Conservation (phyloP, 805 yeast genomes). For the Tetrapisispora taiwanensis region DNA sequence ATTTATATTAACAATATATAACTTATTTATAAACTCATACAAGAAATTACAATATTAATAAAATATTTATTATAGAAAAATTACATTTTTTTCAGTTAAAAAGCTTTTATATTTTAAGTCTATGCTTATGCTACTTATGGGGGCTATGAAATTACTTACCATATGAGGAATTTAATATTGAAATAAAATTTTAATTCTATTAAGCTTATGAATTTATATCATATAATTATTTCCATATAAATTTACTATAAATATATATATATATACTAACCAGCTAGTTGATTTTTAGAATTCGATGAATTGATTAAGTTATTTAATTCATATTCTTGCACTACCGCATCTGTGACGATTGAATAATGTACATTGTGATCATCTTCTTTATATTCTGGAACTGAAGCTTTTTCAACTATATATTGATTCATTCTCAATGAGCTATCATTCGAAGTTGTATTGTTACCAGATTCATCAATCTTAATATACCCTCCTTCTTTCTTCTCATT, state of each 20-base stretch:
- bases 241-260: background rate
- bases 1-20: conserved; percentile 1
- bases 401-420: background rate
- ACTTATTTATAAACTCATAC: conserved; percentile 2
- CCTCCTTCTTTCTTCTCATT: conserved; percentile 4
- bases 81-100: too few relatives aligned
- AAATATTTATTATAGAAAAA: background rate
- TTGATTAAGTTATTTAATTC: conserved; percentile 5
- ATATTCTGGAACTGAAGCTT: background rate
- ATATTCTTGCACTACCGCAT: conserved; percentile 6
- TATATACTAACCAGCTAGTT: background rate
- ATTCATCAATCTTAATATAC: background rate
- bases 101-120: too few relatives aligned
- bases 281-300: background rate
- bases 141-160: too few relatives aligned
- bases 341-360: background rate
- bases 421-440: background rate
- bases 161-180: too few relatives aligned
- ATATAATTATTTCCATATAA: too few relatives aligned
- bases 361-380: background rate
- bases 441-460: too few relatives aligned
- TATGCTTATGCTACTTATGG: too few relatives aligned
- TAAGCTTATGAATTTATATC: too few relatives aligned
- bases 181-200: too few relatives aligned
- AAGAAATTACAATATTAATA: background rate